Evolutionary conservation across 371 early-diverging fungal genomes (phyloP).

Genomic region (Blastocladiella emersonii): DNA sequence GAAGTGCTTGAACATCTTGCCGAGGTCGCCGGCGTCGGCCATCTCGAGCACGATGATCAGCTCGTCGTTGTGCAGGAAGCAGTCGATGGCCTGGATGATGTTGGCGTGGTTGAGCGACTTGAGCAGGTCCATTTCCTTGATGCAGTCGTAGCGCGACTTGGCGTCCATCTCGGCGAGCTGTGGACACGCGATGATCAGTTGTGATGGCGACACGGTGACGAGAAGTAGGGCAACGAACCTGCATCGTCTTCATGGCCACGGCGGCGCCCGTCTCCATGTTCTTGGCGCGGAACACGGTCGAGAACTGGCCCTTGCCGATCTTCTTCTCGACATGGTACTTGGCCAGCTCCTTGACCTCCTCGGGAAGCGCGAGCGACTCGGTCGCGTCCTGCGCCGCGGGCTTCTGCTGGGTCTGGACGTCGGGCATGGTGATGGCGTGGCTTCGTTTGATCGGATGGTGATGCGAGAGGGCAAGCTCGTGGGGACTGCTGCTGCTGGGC

Average conservation of each 20-base stretch:
- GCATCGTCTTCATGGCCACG: conserved; percentile 10
- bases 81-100: conserved; percentile 7
- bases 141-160: conserved; percentile 12
- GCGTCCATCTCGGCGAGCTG: conserved; percentile 5
- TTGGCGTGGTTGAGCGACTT: conserved; percentile 12
- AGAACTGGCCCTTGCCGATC: conserved; percentile 12
- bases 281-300: conserved; percentile 7
- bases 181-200: not conserved
- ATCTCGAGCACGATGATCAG: conserved; percentile 10
- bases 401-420: no score
- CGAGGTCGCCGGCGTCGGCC: conserved; percentile 11
- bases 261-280: not conserved
- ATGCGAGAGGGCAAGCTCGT: no score
- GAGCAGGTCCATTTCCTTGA: conserved; percentile 12
- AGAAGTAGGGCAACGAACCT: conserved; percentile 4
- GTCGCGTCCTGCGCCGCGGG: no score
- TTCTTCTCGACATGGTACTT: conserved; percentile 7
- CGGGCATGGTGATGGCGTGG: no score
- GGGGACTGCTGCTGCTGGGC: no score
- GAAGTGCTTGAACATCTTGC: conserved; percentile 12
- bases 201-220: no score
- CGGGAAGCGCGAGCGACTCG: no score
- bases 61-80: conserved; percentile 8
- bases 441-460: no score
- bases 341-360: not conserved